Evolutionary conservation across 331 rosid species (phyloP).

Genomic region (Malus hybrid): DNA sequence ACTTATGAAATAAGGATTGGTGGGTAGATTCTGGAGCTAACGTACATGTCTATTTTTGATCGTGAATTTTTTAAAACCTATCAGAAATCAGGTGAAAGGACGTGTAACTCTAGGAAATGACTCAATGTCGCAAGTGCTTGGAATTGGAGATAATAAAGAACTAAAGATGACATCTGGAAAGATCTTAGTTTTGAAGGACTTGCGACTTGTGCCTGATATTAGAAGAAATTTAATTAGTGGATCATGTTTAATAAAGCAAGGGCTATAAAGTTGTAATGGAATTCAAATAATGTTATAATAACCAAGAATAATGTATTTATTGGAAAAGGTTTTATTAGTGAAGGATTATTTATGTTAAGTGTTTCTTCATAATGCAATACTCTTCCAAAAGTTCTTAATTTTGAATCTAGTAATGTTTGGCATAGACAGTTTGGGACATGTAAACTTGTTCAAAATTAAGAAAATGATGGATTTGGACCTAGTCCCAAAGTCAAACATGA

Average conservation of each 20-base stretch:
- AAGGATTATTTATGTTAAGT: too few species aligned
- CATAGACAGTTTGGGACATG: too few species aligned
- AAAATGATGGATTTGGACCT: too few species aligned
- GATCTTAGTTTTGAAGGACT: neutral
- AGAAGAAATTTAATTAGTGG: neutral
- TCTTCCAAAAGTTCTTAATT: too few species aligned
- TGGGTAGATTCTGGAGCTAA: neutral
- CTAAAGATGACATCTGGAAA: neutral
- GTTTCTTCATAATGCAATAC: too few species aligned
- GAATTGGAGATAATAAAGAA: neutral
- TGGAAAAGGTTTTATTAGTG: too few species aligned
- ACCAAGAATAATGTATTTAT: too few species aligned
- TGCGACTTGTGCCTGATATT: neutral
- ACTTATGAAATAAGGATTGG: neutral
- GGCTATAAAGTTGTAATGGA: neutral
- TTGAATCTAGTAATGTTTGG: too few species aligned
- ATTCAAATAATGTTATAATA: neutral
- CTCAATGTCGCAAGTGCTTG: neutral
- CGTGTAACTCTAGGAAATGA: neutral
- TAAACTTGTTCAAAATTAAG: too few species aligned
- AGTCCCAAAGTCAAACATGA: too few species aligned
- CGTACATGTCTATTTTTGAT: neutral
- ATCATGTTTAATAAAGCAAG: neutral
- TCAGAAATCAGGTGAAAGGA: neutral
- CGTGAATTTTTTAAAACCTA: neutral